Base-by-base conservation (phyloP, 176 grass and related monocot genomes). In the Cenchrus fungigraminus region DNA sequence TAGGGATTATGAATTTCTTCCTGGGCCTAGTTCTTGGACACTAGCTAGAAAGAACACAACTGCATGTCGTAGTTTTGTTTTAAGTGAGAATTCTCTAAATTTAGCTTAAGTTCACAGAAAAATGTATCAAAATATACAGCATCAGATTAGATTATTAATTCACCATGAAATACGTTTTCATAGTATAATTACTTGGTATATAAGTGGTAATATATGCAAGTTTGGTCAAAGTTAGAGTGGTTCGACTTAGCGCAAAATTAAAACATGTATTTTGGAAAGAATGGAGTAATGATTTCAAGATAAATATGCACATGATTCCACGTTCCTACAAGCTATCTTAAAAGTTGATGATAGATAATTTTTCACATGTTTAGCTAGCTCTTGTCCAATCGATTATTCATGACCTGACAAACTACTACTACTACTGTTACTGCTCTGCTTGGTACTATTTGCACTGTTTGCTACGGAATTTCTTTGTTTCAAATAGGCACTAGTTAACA, bases 11-110 rank as follows among this genome's bases (percentile, higher is more conserved):
- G n/a, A 73, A 73, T 51, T 51, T 73, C n/a, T 73, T 73, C 46
- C 45, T 73, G 70, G 70, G 70, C 70, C 70, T 73, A 22, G 20
- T 3, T 51, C 44, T 69, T 69, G 40, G 67, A 25, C 42, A n/a
- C 17, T n/a, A 46, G 1, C 17, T n/a, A 46, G 1, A 43, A 46
- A 44, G 10, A 45, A 4, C 6, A 22, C 2, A 71, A 25, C 2
- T 25, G 22, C 15, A 1, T 6, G 16, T 54, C 13, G 3, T 54
- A 54, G 13, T 15, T 54, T 17, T 6, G 8, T 56, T 6, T 5
- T 16, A 54, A 16, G 1, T 54, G 4, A 5, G 1, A 14, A 13
- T 54, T 6, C 12, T 52, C 15, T 1, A 56, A 56, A 3, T 52
- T 52, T 14, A 8, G 13, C 54, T 5, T 5, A 19, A 56, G 54